Evolutionary conservation across 495 filamentous ascomycete species (phyloP).

Genomic region (Pyrenula massariospora): DNA sequence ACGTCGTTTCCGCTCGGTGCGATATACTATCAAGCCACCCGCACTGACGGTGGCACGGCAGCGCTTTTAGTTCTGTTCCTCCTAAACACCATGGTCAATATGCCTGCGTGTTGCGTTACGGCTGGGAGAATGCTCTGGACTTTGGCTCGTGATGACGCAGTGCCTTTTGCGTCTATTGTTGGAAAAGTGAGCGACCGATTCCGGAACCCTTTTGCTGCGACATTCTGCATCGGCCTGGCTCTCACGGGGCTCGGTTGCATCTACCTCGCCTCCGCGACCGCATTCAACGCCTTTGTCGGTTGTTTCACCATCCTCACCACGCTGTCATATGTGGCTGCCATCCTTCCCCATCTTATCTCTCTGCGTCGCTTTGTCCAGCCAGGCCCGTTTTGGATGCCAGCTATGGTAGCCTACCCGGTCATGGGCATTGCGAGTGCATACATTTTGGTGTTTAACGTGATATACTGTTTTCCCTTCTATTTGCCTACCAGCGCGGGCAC

Average conservation of each 20-base stretch:
- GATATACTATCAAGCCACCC: conserved; percentile 54
- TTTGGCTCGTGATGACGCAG: conserved; percentile 44
- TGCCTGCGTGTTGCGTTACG: conserved; percentile 49
- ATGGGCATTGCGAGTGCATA: conserved; percentile 48
- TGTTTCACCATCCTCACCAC: conserved; percentile 62
- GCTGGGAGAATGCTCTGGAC: conserved; percentile 55
- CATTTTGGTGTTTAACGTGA: conserved; percentile 57
- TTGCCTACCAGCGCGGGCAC: conserved; percentile 39
- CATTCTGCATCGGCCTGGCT: conserved; percentile 39
- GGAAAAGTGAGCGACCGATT: not conserved
- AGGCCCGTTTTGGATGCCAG: conserved; percentile 59
- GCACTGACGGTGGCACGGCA: conserved; percentile 31
- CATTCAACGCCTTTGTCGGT: conserved; percentile 56
- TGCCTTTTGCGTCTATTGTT: not conserved
- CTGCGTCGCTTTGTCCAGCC: conserved; percentile 48
- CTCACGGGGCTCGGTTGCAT: conserved; percentile 47
- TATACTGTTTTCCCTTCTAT: conserved; percentile 67
- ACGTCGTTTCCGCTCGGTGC: conserved; percentile 47
- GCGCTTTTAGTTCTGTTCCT: conserved; percentile 36
- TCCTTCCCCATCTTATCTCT: conserved; percentile 60
- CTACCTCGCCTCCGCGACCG: conserved; percentile 42
- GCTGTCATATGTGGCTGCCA: conserved; percentile 62
- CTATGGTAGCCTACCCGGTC: conserved; percentile 43
- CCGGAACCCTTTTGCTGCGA: conserved; percentile 35
- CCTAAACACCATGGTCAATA: conserved; percentile 51